Base-by-base conservation (phyloP, 2,329 filamentous ascomycete genomes). In the Oidium heveae region DNA sequence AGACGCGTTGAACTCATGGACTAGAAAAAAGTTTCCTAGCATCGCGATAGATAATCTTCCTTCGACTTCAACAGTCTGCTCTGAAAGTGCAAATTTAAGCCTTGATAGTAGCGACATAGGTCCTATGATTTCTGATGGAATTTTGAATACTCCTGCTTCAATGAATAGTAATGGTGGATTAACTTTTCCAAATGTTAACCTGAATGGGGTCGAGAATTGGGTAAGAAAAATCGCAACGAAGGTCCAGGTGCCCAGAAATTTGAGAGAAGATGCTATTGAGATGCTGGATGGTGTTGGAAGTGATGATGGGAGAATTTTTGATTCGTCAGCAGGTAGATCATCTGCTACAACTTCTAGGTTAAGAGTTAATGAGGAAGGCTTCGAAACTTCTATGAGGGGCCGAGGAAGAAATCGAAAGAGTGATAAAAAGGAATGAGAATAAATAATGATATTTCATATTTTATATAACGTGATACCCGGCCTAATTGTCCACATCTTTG, bases 1-100 rank as follows among this genome's bases (percentile, higher is more conserved):
- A 60, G 89, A 96, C 65, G 78, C 80, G 6, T 70, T 96, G 57
- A 95, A 89, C 65, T 78, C 82, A 44, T 85, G 89, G 71, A 82
- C 91, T 55, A 84, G 79, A 28, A 82, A 86, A 59, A 86, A 94
- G 63, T 67, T 95, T 1, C 88, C 89, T 0, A 80, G 80, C 20
- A 74, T 94, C 24, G 80, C 80, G 33, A 80, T 83, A 24, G 82
- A 87, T 28, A 68, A 70, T 24, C 65, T 82, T 22, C 80, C 81
- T 1, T 80, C 80, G 53, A 77, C 82, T 69, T 80, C 79, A 0
- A 68, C 81, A 15, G 74, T 77, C 69, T 77, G 75, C 0, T 74
- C 75, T 3, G 77, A 80, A 60, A 74, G 70, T 3, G 76, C 77
- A 0, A 71, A 71, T 41, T 80, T 63, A 72, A 76, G 32, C 74